Base-by-base conservation (phyloP, 2,329 filamentous ascomycete genomes). In the Alternaria metachromatica region DNA sequence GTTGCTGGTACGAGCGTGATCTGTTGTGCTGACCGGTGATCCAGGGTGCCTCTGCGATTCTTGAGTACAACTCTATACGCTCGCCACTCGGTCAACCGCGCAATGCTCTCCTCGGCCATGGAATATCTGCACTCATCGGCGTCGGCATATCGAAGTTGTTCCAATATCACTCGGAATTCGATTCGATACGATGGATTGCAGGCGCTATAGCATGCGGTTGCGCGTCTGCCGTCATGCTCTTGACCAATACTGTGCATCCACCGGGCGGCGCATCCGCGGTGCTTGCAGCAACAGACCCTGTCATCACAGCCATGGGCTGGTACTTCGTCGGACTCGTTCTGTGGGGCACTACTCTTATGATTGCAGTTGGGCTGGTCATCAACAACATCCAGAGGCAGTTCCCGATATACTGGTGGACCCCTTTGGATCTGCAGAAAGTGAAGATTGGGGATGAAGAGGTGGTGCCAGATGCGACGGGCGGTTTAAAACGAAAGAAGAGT, bases 381-480 rank as follows among this genome's bases (percentile, higher is more conserved):
- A 85, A 85, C 67, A 85, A 85, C 62, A 76, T 84, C 9, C 74
- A 83, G 55, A 72, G 84, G 26, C 79, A 80, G 59, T 85, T 83
- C 65, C 84, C 84, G 0, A 58, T 82, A 2, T 85, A 80, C 58
- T 85, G 84, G 84, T 85, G 83, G 83, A 83, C 82, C n/a, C 77
- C 81, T 4, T 55, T 75, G 33, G 76, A 81, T 21, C 65, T 82
- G 8, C 75, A 78, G 9, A 67, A 57, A 41, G 69, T 65, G 44
- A 68, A 64, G 21, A 65, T 48, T n/a, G 30, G 64, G 5, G 73
- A 72, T 51, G 58, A 77, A 69, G 68, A 73, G 72, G 66, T 72
- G 7, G 54, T 72, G 30, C 64, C 72, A 1, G 67, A 74, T 55
- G 72, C 41, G n/a, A 50, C 50, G 23, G 71, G 70, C 8, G 70